phyloP scores from a whole-genome alignment of 1,139 yeast species.

The Zygosaccharomyces sapae region DNA sequence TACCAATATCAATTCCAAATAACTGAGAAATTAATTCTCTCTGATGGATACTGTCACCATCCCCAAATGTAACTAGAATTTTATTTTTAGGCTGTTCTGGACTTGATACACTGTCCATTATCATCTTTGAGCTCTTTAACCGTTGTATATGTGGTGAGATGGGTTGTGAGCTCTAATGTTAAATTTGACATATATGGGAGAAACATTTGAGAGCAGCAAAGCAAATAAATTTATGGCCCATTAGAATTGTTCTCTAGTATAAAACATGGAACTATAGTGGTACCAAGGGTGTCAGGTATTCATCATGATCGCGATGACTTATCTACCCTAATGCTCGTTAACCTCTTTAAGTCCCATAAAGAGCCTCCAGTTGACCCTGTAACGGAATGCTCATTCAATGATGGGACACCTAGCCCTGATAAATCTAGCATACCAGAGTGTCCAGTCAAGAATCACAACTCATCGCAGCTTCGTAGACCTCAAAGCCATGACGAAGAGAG shows the following conservation, averaged over 20 bases:
- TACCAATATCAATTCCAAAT: conserved; percentile 8
- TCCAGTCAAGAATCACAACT: background rate
- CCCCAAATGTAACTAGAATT: conserved; percentile 13
- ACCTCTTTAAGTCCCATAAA: background rate
- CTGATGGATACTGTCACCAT: background rate
- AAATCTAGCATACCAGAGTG: background rate
- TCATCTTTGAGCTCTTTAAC: conserved; percentile 1
- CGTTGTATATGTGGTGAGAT: background rate
- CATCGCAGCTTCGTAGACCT: background rate
- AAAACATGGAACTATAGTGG: background rate
- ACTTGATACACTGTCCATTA: background rate
- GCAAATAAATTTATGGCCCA: background rate
- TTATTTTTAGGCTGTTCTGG: conserved; percentile 12
- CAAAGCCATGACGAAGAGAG: background rate
- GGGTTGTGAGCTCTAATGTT: background rate
- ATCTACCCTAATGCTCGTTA: background rate
- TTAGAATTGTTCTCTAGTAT: background rate
- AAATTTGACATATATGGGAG: background rate
- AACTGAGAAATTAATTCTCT: conserved; percentile 4
- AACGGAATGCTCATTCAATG: background rate
- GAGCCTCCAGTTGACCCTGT: background rate
- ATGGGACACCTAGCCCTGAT: background rate
- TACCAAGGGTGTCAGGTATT: background rate
- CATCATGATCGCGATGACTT: background rate
- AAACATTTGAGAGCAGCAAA: background rate